These are phyloP conservation scores for Pisolithus thermaeus DNA, from an alignment of 1,284 basidiomycete species.

Conservation along the genomic window DNA sequence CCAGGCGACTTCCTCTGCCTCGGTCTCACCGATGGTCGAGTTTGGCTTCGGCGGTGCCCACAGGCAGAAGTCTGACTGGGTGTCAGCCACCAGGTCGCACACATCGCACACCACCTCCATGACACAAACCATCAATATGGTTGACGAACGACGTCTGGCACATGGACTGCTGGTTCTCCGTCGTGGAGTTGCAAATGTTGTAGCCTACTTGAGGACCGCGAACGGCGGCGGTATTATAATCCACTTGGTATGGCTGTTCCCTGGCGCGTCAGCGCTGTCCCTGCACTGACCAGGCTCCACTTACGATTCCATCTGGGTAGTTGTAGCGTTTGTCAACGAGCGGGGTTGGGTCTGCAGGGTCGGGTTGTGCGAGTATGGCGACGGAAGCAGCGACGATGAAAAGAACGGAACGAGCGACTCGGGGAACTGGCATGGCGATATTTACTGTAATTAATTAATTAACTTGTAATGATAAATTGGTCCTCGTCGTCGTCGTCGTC, in stretches of 20 bases:
- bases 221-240: conserved; percentile 39
- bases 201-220: conserved; percentile 60
- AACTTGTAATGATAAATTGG: not conserved
- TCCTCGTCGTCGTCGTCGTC: not conserved
- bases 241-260: conserved; percentile 50
- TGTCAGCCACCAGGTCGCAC: not conserved
- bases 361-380: conserved; percentile 32
- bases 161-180: conserved; percentile 49
- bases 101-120: not conserved
- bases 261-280: not conserved
- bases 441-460: not conserved
- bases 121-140: conserved; percentile 43
- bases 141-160: conserved; percentile 63
- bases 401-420: conserved; percentile 43
- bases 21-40: conserved; percentile 52
- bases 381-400: conserved; percentile 32
- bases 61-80: conserved; percentile 44
- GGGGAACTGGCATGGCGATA: conserved; percentile 1
- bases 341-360: conserved; percentile 36
- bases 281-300: conserved; percentile 12
- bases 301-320: conserved; percentile 45
- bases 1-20: conserved; percentile 67
- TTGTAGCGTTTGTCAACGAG: conserved; percentile 47
- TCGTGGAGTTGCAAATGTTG: conserved; percentile 69
- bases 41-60: conserved; percentile 45